Conservation (phyloP, 495 filamentous ascomycete genomes). For the Xylaria sp. region DNA sequence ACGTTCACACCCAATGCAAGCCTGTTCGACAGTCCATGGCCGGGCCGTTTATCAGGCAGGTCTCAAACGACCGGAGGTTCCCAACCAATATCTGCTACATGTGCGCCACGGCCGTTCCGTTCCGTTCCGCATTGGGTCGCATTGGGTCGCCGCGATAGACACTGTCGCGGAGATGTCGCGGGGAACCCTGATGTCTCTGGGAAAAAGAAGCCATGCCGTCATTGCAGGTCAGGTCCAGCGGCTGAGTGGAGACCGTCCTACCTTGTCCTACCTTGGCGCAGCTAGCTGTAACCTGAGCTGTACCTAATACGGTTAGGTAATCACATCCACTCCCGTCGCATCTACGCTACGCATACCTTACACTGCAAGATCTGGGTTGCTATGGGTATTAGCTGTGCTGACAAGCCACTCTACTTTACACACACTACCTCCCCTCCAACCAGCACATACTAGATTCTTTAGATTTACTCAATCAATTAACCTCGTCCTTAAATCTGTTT, state of each 20-base stretch:
- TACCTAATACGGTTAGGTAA: neutral
- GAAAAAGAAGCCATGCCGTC: neutral
- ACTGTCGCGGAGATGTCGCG: neutral
- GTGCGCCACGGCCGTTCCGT: conserved; percentile 17
- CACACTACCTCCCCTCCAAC: neutral
- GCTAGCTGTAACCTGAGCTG: neutral
- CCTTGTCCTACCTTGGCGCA: neutral
- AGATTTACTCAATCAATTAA: neutral
- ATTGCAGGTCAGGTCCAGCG: neutral
- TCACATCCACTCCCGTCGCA: neutral
- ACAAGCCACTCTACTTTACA: neutral
- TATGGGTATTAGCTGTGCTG: neutral
- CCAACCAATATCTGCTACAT: neutral
- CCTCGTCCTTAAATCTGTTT: conserved; percentile 2
- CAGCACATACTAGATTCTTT: neutral
- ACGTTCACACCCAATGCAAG: neutral
- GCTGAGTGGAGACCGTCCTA: neutral
- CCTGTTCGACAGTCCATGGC: neutral
- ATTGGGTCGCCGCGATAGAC: neutral
- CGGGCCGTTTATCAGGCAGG: neutral
- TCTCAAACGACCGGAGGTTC: conserved; percentile 4
- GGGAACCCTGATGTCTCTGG: neutral
- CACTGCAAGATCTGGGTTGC: neutral
- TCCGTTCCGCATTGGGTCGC: conserved; percentile 15
- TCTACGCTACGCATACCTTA: neutral